Percentiles rank a stretch among this genome's conserved stretches.
Conservation (phyloP, 108 stramenopile species). For the Cyclotella choctawhatcheeana region DNA sequence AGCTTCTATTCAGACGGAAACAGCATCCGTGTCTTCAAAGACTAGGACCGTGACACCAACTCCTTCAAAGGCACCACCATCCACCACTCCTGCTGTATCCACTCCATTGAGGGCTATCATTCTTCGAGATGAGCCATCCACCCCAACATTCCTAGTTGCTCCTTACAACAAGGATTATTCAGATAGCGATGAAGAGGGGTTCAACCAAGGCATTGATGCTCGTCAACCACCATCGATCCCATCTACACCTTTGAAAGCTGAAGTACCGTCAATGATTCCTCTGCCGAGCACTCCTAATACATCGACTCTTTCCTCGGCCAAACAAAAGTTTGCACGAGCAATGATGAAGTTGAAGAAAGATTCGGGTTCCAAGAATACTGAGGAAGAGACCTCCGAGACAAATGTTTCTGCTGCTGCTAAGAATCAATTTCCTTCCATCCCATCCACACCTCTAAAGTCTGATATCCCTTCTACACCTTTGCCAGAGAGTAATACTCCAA, state of each 20-base stretch:
- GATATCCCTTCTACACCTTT: too few relatives aligned
- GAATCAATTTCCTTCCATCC: too few relatives aligned
- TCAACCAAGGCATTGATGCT: neutral
- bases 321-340: neutral
- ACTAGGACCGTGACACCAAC: too few relatives aligned
- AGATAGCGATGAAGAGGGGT: neutral
- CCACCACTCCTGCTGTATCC: neutral
- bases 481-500: too few relatives aligned
- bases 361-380: too few relatives aligned
- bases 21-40: too few relatives aligned
- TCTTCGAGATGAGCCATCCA: neutral
- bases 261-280: neutral
- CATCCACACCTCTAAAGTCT: too few relatives aligned
- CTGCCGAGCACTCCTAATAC: neutral
- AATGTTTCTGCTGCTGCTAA: too few relatives aligned
- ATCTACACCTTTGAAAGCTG: conserved; percentile 5
- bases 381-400: too few relatives aligned
- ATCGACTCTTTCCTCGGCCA: neutral
- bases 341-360: neutral
- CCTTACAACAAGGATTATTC: neutral
- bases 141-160: neutral
- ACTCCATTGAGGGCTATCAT: neutral
- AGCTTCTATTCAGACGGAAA: too few relatives aligned
- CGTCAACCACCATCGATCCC: neutral
- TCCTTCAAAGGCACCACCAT: neutral